Evolutionary conservation across 2,329 filamentous ascomycete genomes (phyloP).

Genomic region (Pseudohalonectria lignicola): DNA sequence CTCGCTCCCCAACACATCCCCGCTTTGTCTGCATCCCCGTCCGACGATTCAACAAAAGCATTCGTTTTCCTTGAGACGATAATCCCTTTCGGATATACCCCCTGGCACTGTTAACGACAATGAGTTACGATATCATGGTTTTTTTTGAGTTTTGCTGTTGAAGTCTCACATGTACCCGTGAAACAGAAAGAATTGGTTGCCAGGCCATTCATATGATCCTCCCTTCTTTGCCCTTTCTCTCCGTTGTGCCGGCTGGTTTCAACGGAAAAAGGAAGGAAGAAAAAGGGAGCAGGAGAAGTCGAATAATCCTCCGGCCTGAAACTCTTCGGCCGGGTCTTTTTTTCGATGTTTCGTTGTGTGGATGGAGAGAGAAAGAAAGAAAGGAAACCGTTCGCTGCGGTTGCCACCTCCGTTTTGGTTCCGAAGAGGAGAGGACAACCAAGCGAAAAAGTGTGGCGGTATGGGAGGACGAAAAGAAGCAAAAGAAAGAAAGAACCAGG

Average conservation of each 20-base stretch:
- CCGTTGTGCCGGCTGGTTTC: no score
- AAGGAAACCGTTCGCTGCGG: no score
- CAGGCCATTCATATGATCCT: background rate
- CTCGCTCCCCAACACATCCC: no score
- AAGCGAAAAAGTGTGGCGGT: background rate
- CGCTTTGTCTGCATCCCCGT: no score
- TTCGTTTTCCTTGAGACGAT: background rate
- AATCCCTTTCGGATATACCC: conserved; percentile 11
- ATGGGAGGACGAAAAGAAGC: background rate
- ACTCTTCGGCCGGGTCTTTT: no score
- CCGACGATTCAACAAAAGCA: no score
- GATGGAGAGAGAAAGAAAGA: no score
- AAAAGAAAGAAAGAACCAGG: background rate
- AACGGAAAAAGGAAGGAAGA: background rate
- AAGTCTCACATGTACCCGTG: conserved; percentile 2
- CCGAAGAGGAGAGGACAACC: background rate
- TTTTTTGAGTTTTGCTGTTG: conserved; percentile 6
- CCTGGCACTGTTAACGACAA: conserved; percentile 4
- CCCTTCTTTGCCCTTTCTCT: no score
- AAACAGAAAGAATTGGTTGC: conserved; percentile 1
- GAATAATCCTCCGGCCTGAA: no score
- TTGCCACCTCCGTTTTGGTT: no score
- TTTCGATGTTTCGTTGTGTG: no score
- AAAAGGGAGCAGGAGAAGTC: no score
- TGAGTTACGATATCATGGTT: conserved; percentile 10